Base-by-base conservation (phyloP, 805 yeast species). In the Saturnispora halmiae region DNA sequence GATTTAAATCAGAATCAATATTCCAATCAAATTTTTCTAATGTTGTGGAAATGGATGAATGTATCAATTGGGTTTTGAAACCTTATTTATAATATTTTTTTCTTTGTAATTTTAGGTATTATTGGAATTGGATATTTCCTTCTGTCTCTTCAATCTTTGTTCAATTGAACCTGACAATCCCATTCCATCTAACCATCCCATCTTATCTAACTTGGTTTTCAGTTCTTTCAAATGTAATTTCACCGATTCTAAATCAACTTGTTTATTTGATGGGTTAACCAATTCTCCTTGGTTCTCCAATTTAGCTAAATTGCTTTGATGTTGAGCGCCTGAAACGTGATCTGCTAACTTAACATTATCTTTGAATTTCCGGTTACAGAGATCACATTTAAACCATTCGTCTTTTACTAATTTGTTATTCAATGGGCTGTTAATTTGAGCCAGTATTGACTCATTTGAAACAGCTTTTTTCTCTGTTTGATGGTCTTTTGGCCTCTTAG, bases 321-420 rank as follows among this genome's bases (percentile, higher is more conserved):
- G 97, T 45, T 72, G 79, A 27, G 77, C 77, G 28, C 86, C 76
- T 53, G 84, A 86, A 53, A 85, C 64, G 62, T 92, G 97, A 54
- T 88, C 94, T 3, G 85, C 69, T 55, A 78, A 77, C 46, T 86
- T 82, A 49, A 86, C 62, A 42, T 82, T 81, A 56, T 92, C 96
- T 53, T 86, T 78, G 61, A 75, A 90, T 2, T 90, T 79, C 43
- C 84, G 58, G 47, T 80, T 75, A 59, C 98, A 92, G 2, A 74
- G 58, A 9, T 80, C 82, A 60, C 98, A 92, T 51, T 73, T 73
- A 60, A 90, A 90, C 18, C 96, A 96, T 45, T 82, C 75, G 41
- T 70, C 43, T 14, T 40, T 40, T 6, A 35, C 43, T 18, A 46
- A 31, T 15, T 25, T 21, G 9, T 14, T 10, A 16, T 22, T 22